A percentile compares a stretch with the other conserved stretches of the same genome.
phyloP scores from a whole-genome alignment of 345 rosid genomes.

The Cochlearia excelsa region DNA sequence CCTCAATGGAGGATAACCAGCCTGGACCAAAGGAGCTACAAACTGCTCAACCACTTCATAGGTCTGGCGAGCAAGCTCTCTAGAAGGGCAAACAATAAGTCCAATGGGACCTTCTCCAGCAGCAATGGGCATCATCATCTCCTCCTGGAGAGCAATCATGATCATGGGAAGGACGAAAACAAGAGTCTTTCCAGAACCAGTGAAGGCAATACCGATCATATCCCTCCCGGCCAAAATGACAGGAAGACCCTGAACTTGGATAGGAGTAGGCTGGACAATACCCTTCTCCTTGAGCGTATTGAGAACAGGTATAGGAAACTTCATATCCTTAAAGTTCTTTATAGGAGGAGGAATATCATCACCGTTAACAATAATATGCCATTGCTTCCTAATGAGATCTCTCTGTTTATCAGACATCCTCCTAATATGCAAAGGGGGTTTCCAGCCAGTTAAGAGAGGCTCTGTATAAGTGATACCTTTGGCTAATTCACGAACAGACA shows the following conservation, averaged over 20 bases:
- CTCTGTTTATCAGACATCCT: slow-evolving; percentile 55
- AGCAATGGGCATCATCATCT: slow-evolving; percentile 81
- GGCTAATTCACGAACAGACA: slow-evolving; percentile 86
- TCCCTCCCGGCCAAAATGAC: slow-evolving; percentile 77
- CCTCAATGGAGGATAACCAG: slow-evolving; percentile 72
- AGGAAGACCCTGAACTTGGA: slow-evolving; percentile 96
- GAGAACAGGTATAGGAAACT: slow-evolving; percentile 52
- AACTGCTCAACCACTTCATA: slow-evolving; percentile 85
- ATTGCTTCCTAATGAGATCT: slow-evolving; percentile 74
- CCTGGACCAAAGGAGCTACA: slow-evolving; percentile 52
- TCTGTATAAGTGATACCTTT: slow-evolving; percentile 85
- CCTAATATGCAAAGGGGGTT: slow-evolving; percentile 66
- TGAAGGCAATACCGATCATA: slow-evolving; percentile 33
- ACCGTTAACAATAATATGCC: slow-evolving; percentile 91
- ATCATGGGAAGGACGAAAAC: slow-evolving; percentile 87
- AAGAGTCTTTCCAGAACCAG: slow-evolving; percentile 86
- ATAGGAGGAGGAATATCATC: slow-evolving; percentile 83
- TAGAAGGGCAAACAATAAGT: slow-evolving; percentile 75
- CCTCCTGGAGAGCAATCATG: slow-evolving; percentile 89
- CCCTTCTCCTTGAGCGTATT: slow-evolving; percentile 73
- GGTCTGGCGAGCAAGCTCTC: slow-evolving; percentile 91
- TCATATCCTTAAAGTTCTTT: slow-evolving; percentile 41
- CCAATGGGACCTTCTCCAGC: slow-evolving; percentile 88
- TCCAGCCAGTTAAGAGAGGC: slow-evolving; percentile 83
- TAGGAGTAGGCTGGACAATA: slow-evolving; percentile 89